Percentiles rank a stretch among this genome's conserved stretches.
phyloP scores from a whole-genome alignment of 164 flowering plant genomes.

The Vitis rupestris region DNA sequence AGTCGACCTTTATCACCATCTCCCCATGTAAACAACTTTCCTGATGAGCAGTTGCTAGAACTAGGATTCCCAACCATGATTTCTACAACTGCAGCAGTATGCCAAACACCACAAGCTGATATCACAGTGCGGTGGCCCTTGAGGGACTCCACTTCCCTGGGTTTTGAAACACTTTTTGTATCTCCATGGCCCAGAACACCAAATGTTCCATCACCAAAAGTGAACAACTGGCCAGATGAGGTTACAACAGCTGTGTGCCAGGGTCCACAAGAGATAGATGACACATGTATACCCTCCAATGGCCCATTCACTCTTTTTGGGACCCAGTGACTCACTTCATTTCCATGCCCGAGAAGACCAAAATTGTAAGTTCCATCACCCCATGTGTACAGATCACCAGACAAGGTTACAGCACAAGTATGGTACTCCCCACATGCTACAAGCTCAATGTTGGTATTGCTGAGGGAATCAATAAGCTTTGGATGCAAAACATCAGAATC shows the following conservation, averaged over 20 bases:
- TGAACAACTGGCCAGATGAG: constrained; percentile 92
- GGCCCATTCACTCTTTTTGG: constrained; percentile 95
- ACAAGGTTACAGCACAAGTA: constrained; percentile 95
- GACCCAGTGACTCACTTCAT: constrained; percentile 95
- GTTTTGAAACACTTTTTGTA: constrained; percentile 69
- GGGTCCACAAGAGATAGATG: constrained; percentile 92
- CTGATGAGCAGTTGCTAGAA: constrained; percentile 93
- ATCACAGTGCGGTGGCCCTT: constrained; percentile 93
- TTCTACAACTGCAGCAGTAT: constrained; percentile 99
- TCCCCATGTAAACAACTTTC: constrained; percentile 97
- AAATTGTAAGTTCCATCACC: constrained; percentile 89
- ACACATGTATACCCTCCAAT: constrained; percentile 92
- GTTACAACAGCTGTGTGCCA: constrained; percentile 99
- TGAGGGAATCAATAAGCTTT: constrained; percentile 86
- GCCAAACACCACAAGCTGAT: constrained; percentile 99
- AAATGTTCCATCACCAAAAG: constrained; percentile 98
- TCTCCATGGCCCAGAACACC: constrained; percentile 99
- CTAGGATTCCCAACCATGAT: constrained; percentile 95
- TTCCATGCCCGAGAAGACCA: constrained; percentile 95
- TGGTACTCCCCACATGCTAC: constrained; percentile 97
- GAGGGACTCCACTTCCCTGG: constrained; percentile 96
- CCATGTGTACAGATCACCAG: constrained; percentile 98
- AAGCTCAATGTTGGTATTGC: constrained; percentile 77
- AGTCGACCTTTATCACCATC: constrained; percentile 97
- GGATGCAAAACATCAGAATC: constrained; percentile 94